Percentiles rank a stretch among this genome's conserved stretches.
These are phyloP conservation scores for Eucalyptus pauciflora DNA, from an alignment of 345 rosid genomes.

Conservation along the genomic window DNA sequence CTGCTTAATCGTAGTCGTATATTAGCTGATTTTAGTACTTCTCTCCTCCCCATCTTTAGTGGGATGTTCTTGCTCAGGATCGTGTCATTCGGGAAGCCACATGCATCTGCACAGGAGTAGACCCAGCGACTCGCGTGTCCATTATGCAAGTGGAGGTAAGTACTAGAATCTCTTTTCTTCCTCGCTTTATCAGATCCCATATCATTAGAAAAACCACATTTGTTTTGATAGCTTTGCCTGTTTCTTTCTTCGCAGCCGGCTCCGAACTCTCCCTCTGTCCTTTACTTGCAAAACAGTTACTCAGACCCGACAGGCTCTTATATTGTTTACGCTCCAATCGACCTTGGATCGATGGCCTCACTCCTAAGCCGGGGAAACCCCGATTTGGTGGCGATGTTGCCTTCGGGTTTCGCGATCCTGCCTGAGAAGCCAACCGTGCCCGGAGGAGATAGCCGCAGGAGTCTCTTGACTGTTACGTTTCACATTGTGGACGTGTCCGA, in stretches of 20 bases:
- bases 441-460: neutral
- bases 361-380: slow-evolving; percentile 20
- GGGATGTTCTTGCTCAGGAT: neutral
- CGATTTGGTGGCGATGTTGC: slow-evolving; percentile 1
- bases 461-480: slow-evolving; percentile 17
- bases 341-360: neutral
- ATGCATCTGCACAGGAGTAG: neutral
- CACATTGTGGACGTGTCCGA: slow-evolving; percentile 3
- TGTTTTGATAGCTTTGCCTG: neutral
- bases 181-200: neutral
- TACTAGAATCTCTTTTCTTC: neutral
- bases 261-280: neutral
- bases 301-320: slow-evolving; percentile 7
- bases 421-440: slow-evolving; percentile 2
- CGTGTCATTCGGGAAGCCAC: neutral
- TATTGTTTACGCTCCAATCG: slow-evolving; percentile 27
- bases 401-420: slow-evolving; percentile 33
- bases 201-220: neutral
- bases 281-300: slow-evolving; percentile 31
- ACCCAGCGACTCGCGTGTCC: neutral
- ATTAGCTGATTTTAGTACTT: neutral
- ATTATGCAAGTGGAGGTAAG: neutral
- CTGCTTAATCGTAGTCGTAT: neutral
- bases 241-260: neutral
- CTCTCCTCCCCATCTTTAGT: neutral